phyloP scores from a whole-genome alignment of 805 yeast genomes.

The Zygotorulaspora sp. region DNA sequence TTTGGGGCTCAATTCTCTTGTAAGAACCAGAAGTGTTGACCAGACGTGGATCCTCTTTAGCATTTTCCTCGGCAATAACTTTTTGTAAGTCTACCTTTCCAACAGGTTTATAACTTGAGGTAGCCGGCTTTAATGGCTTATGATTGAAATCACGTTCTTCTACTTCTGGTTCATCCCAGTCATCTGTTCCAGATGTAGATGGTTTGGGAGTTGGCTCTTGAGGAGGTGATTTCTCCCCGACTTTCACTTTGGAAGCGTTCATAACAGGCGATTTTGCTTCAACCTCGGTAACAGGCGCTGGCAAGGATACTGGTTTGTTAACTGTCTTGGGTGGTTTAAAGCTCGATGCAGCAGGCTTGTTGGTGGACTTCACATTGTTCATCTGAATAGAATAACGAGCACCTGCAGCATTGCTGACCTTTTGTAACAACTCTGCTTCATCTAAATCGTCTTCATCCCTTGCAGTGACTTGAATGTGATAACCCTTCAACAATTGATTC shows the following conservation, averaged over 20 bases:
- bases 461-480: slow-evolving; percentile 96
- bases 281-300: slow-evolving; percentile 19
- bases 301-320: slow-evolving; percentile 14
- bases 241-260: slow-evolving; percentile 8
- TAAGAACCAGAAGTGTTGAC: slow-evolving; percentile 24
- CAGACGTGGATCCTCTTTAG: slow-evolving; percentile 42
- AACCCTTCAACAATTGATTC: slow-evolving; percentile 60
- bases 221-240: slow-evolving; percentile 5
- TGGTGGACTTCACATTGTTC: slow-evolving; percentile 23
- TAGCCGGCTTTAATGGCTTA: slow-evolving; percentile 42
- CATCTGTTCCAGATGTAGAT: slow-evolving; percentile 35
- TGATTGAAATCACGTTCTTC: slow-evolving; percentile 47
- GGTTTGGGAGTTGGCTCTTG: slow-evolving; percentile 14
- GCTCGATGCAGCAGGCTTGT: slow-evolving; percentile 27
- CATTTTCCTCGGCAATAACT: slow-evolving; percentile 41
- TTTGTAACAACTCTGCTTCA: slow-evolving; percentile 64
- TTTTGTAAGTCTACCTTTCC: slow-evolving; percentile 53
- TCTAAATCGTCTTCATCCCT: slow-evolving; percentile 88
- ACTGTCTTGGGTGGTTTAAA: slow-evolving; percentile 18
- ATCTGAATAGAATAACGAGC: slow-evolving; percentile 79
- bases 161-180: slow-evolving; percentile 44
- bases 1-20: slow-evolving; percentile 24
- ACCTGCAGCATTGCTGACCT: slow-evolving; percentile 89
- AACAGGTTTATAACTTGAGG: slow-evolving; percentile 54
- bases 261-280: slow-evolving; percentile 19